A percentile compares a stretch with the other conserved stretches of the same genome.
Evolutionary conservation across 768 basidiomycete species (phyloP).

Genomic region (Mrakia frigida): DNA sequence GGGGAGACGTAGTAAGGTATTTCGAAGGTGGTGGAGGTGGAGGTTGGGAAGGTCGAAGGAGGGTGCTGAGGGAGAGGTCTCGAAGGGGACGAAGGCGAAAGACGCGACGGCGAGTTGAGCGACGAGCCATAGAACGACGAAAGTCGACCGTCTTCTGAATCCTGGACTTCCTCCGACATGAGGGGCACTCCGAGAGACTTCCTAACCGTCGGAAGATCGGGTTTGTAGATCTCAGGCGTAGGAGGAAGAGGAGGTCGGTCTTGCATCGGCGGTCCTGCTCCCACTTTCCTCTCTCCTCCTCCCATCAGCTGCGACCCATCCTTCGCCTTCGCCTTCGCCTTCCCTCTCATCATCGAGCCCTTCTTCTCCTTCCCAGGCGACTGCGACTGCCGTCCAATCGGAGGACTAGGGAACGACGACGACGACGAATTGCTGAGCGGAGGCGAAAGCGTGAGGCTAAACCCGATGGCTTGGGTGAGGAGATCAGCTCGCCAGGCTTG

Average conservation of each 20-base stretch:
- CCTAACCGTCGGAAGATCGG: not conserved
- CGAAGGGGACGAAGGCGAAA: not conserved
- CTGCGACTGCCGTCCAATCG: not conserved
- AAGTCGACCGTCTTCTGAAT: not conserved
- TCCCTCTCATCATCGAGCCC: not conserved
- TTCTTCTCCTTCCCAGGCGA: not conserved
- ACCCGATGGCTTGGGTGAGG: not conserved
- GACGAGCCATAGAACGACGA: not conserved
- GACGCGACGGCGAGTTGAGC: not conserved
- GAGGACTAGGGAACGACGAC: not conserved
- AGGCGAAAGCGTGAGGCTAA: not conserved
- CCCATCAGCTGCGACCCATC: not conserved
- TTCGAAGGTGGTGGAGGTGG: not conserved
- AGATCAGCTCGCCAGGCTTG: not conserved
- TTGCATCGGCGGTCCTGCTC: not conserved
- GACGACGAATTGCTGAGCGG: not conserved
- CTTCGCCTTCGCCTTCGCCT: not conserved
- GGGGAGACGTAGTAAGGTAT: not conserved
- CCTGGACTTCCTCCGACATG: not conserved
- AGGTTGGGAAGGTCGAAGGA: not conserved
- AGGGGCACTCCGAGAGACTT: not conserved
- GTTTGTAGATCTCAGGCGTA: not conserved
- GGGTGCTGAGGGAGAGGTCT: not conserved
- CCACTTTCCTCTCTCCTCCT: too few species aligned
- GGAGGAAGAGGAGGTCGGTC: conserved; percentile 1